phyloP scores from a whole-genome alignment of 2,329 filamentous ascomycete species.

The Neonectria ditissima region DNA sequence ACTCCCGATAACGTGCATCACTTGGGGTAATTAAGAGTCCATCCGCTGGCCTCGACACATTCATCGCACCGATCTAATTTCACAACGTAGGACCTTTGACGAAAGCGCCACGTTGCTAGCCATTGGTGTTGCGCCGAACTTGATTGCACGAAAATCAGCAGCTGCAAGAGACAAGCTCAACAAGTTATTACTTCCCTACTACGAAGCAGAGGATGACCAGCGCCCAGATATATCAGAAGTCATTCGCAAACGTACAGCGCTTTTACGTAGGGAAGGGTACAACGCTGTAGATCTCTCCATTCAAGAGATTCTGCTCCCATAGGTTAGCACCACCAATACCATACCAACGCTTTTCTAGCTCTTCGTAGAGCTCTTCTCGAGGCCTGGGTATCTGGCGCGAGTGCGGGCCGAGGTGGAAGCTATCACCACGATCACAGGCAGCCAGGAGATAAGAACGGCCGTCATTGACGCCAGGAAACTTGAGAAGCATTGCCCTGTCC shows the following conservation, averaged over 20 bases:
- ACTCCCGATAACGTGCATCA: conserved; percentile 46
- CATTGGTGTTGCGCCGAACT: neutral
- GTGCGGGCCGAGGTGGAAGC: conserved; percentile 48
- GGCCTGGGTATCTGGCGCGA: conserved; percentile 39
- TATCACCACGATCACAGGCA: conserved; percentile 11
- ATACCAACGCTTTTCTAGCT: conserved; percentile 54
- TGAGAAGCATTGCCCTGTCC: conserved; percentile 53
- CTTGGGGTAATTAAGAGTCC: too few relatives aligned
- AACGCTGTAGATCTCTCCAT: conserved; percentile 41
- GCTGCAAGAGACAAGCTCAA: conserved; percentile 44
- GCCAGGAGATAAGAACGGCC: conserved; percentile 12
- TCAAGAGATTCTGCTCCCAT: conserved; percentile 48
- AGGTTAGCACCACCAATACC: conserved; percentile 51
- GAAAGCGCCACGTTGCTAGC: conserved; percentile 19
- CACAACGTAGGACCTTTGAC: conserved; percentile 16
- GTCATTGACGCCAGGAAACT: conserved; percentile 51
- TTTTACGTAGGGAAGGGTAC: conserved; percentile 47
- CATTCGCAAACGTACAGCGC: conserved; percentile 43
- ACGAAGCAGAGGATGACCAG: conserved; percentile 41
- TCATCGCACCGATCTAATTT: too few relatives aligned
- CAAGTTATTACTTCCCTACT: conserved; percentile 47
- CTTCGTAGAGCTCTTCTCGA: conserved; percentile 47
- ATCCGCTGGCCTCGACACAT: too few relatives aligned
- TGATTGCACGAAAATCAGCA: conserved; percentile 10
- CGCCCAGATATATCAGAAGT: conserved; percentile 44